Base-by-base conservation (phyloP, 805 yeast species). In the Suhomyces sp. region DNA sequence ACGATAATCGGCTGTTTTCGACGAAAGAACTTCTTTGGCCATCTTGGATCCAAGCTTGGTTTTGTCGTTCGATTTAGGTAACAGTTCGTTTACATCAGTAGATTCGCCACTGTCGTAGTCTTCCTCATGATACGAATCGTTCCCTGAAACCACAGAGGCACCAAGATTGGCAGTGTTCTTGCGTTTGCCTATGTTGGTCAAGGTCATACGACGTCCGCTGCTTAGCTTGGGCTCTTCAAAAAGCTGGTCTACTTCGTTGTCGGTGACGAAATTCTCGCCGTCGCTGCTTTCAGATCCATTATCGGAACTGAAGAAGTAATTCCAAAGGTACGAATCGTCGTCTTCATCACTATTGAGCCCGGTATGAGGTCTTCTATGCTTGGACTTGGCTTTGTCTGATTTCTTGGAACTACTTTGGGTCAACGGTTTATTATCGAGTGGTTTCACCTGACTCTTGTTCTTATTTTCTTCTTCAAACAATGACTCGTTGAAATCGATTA, bases 21-120 rank as follows among this genome's bases (percentile, higher is more conserved):
- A 86, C 4, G 96, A 86, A n/a, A 93, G 80, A 5, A 93, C 89
- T 67, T 93, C 98, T 57, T 93, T 91, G n/a, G 85, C 86, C n/a
- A 89, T 86, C 59, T 89, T 87, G 9, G 87, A 80, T 2, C 96
- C 96, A 8, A 67, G 51, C 20, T 61, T 63, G 39, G 82, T 78
- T 52, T 71, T 74, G 51, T 77, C 82, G 43, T 79, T 73, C 15
- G 82, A 75, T 3, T 87, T 75, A 5, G 86, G 83, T 43, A 93
- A 69, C 15, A 85, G 78, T n/a, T 82, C 79, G 63, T 93, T 98
- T 56, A 90, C 97, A 67, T 93, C 99, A 0, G 99, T 94, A 13
- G 96, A 89, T 60, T 92, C 97, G 43, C 94, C 96, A 58, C 87
- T 86, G 51, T 80, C 81, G 56, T 72, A 71, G 6, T 61, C 72